These are phyloP conservation scores for Podospora comata DNA, from an alignment of 495 filamentous ascomycete genomes.

Conservation along the genomic window DNA sequence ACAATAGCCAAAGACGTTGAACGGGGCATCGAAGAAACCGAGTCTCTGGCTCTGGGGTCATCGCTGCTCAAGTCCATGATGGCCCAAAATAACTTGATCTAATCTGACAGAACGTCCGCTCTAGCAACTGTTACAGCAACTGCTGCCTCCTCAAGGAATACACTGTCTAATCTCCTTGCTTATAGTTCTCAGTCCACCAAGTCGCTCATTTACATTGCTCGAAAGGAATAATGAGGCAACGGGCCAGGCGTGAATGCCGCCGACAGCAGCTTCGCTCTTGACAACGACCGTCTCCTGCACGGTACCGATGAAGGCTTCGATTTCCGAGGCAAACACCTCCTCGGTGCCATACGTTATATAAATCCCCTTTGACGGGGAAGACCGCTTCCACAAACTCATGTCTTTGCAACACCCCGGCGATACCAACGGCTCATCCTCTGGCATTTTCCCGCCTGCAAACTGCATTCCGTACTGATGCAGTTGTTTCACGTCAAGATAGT, in stretches of 20 bases:
- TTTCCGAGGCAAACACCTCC: conserved; percentile 67
- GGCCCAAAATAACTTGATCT: conserved; percentile 52
- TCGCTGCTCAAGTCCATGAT: conserved; percentile 48
- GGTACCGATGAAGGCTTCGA: conserved; percentile 49
- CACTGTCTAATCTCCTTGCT: conserved; percentile 47
- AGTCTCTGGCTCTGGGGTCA: conserved; percentile 45
- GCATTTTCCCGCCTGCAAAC: conserved; percentile 54
- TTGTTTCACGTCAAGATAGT: conserved; percentile 54
- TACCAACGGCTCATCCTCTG: conserved; percentile 52
- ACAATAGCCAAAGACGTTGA: conserved; percentile 40
- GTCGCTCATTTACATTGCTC: conserved; percentile 50
- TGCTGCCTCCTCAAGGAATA: conserved; percentile 20
- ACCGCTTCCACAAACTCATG: conserved; percentile 57
- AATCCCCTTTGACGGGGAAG: conserved; percentile 57
- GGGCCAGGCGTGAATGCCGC: conserved; percentile 75
- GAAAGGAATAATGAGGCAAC: conserved; percentile 67
- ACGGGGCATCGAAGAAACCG: conserved; percentile 43
- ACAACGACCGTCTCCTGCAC: conserved; percentile 46
- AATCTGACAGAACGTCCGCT: conserved; percentile 43
- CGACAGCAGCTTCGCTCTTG: conserved; percentile 49
- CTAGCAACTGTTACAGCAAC: conserved; percentile 8
- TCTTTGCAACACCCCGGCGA: conserved; percentile 68
- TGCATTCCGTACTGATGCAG: conserved; percentile 62
- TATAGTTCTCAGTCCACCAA: conserved; percentile 55
- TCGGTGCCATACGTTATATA: conserved; percentile 65